Evolutionary conservation across 306 rosid genomes (phyloP).

Genomic region (Canavalia ensiformis): DNA sequence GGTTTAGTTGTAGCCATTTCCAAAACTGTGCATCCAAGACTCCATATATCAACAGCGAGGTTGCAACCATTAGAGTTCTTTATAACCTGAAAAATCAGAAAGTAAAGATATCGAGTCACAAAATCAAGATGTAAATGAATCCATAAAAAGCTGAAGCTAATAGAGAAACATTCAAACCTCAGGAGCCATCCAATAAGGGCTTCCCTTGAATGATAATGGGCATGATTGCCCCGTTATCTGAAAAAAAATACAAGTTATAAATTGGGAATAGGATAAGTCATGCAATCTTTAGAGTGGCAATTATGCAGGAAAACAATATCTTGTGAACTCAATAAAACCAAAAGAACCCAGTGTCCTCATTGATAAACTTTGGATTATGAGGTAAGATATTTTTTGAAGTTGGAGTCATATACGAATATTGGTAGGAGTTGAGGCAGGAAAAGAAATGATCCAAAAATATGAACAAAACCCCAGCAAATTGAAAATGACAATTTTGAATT

Average conservation of each 20-base stretch:
- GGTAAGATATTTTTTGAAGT: not conserved
- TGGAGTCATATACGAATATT: not conserved
- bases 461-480: not conserved
- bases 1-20: conserved; percentile 99
- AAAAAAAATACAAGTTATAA: conserved; percentile 44
- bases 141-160: conserved; percentile 29
- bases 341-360: not conserved
- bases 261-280: conserved; percentile 44
- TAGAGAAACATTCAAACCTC: conserved; percentile 65
- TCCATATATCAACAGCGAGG: conserved; percentile 97
- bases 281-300: conserved; percentile 19
- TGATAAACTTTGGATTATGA: not conserved
- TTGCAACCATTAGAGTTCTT: conserved; percentile 76
- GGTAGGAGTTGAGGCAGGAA: not conserved
- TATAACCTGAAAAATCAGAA: conserved; percentile 68
- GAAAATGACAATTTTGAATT: conserved; percentile 19
- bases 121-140: conserved; percentile 38
- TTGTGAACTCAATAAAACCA: not conserved
- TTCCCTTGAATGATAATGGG: conserved; percentile 91
- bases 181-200: conserved; percentile 99
- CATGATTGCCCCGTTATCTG: conserved; percentile 90
- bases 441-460: not conserved
- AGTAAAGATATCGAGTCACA: conserved; percentile 36
- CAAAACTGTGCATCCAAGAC: conserved; percentile 98
- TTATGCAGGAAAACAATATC: not conserved